These are phyloP conservation scores for Didymella segeticola DNA, from an alignment of 2,329 filamentous ascomycete species.

Conservation along the genomic window DNA sequence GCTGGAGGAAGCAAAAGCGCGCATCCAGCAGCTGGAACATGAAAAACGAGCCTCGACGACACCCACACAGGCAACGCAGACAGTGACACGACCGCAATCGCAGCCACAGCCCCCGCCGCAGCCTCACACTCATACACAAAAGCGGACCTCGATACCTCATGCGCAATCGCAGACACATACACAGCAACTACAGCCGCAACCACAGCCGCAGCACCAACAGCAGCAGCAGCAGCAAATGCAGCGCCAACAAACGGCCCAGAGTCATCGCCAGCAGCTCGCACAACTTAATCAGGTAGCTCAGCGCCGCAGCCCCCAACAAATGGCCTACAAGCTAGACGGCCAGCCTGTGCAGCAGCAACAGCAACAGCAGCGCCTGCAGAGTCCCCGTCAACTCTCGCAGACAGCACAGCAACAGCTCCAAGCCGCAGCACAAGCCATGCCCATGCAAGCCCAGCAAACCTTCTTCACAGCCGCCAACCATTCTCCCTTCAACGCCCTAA, in stretches of 20 bases:
- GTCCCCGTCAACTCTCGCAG: slow-evolving; percentile 26
- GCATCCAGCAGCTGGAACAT: slow-evolving; percentile 42
- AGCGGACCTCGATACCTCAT: slow-evolving; percentile 8
- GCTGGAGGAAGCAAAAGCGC: slow-evolving; percentile 46
- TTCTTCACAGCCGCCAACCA: slow-evolving; percentile 33
- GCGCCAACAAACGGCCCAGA: slow-evolving; percentile 19
- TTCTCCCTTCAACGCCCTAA: slow-evolving; percentile 30
- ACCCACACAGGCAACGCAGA: slow-evolving; percentile 35
- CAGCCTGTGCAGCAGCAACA: slow-evolving; percentile 30
- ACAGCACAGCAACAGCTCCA: slow-evolving; percentile 32
- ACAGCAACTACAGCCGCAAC: slow-evolving; percentile 28
- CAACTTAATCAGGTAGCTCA: slow-evolving; percentile 30
- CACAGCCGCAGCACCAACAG: slow-evolving; percentile 22
- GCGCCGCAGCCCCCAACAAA: slow-evolving; percentile 29
- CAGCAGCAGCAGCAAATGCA: slow-evolving; percentile 18
- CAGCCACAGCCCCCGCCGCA: slow-evolving; percentile 28
- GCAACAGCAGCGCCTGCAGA: slow-evolving; percentile 21
- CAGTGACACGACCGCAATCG: slow-evolving; percentile 24
- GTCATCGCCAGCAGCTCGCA: slow-evolving; percentile 32
- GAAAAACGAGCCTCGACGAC: slow-evolving; percentile 40
- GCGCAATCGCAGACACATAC: slow-evolving; percentile 18
- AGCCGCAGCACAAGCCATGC: slow-evolving; percentile 30
- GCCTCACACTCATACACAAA: background rate
- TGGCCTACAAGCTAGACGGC: slow-evolving; percentile 26
- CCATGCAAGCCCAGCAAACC: slow-evolving; percentile 21